Conservation (phyloP, 371 early-diverging fungal species). For the Circinella minor region DNA sequence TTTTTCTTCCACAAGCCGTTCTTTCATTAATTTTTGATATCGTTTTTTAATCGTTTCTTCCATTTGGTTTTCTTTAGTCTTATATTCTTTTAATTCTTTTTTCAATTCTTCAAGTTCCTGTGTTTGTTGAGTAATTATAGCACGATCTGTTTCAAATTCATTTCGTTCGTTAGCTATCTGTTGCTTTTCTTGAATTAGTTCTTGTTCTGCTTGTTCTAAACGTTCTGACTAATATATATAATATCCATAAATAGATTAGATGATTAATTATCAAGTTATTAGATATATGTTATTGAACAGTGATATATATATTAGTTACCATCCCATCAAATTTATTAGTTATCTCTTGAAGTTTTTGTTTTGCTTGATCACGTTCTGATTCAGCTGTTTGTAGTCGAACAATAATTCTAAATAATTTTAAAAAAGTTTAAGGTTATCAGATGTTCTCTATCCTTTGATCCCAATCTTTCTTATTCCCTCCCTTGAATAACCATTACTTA, state of each 20-base stretch:
- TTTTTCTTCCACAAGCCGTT: conserved; percentile 43
- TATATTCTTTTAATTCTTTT: conserved; percentile 33
- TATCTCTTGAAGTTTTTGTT: conserved; percentile 34
- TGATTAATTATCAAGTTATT: too few relatives aligned
- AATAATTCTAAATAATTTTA: conserved; percentile 36
- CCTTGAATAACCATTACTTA: neutral
- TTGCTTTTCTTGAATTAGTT: conserved; percentile 29
- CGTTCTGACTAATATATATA: neutral
- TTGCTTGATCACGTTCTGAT: conserved; percentile 33
- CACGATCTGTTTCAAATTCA: conserved; percentile 31
- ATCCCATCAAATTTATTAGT: conserved; percentile 26
- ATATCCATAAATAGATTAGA: too few relatives aligned
- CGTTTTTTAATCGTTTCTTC: conserved; percentile 47
- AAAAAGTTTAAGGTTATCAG: neutral
- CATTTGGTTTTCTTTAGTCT: conserved; percentile 39
- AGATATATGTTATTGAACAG: too few relatives aligned
- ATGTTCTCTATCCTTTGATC: too few relatives aligned
- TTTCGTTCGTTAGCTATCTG: conserved; percentile 27
- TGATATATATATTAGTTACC: conserved; percentile 14
- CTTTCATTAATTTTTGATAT: conserved; percentile 49
- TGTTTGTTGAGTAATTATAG: conserved; percentile 26
- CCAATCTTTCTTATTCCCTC: too few relatives aligned
- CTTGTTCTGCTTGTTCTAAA: conserved; percentile 30
- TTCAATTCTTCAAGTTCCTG: conserved; percentile 32
- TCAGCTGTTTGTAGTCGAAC: conserved; percentile 54